Evolutionary conservation across 1,139 yeast genomes (phyloP), one percentile per base, ranked within the genome.

Genomic region (Lodderomyces beijingensis): DNA sequence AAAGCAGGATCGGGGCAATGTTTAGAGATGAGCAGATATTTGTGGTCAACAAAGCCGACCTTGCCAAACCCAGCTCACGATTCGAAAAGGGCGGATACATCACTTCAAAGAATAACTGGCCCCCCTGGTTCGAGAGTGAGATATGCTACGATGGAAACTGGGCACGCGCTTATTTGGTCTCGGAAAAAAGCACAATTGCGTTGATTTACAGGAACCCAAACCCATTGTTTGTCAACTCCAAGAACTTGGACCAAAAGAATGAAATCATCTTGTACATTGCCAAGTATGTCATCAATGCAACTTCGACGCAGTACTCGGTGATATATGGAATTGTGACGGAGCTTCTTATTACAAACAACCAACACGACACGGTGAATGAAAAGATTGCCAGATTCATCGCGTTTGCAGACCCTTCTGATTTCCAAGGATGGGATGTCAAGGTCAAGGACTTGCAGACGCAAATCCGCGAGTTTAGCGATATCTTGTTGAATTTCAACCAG

Each of bases 71-170:
- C 1, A 51, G 49, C 20, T 52, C 60, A 1, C 55, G 50, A 30
- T 42, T 53, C 15, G 55, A 54, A 15, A 53, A 54, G 34, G 62
- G 62, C 12, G 44, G 44, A 17, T 49, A 45, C 3, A 53, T 52
- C 38, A 32, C 46, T 1, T 42, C 40, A 11, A 36, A 51, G 5
- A 49, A 51, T 10, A 45, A 46, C 28, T 86, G 96, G 96, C 91
- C 95, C 1, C 95, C 95, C 1, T 82, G 91, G 87, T 56, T 87
- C 22, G 85, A 82, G 38, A 48, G 54, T 32, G 97, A 89, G 51
- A 69, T 82, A 39, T 79, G 88, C 43, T 83, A 83, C 47, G 83
- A 84, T 35, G 71, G 78, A n/a, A 53, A 69, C 0, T 66, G 80
- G 46, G 57, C 81, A 30, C 74, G 79, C 35, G 38, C 35, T 17